Evolutionary conservation across 1,284 basidiomycete species (phyloP).

Genomic region (Fomitopsis palustris): DNA sequence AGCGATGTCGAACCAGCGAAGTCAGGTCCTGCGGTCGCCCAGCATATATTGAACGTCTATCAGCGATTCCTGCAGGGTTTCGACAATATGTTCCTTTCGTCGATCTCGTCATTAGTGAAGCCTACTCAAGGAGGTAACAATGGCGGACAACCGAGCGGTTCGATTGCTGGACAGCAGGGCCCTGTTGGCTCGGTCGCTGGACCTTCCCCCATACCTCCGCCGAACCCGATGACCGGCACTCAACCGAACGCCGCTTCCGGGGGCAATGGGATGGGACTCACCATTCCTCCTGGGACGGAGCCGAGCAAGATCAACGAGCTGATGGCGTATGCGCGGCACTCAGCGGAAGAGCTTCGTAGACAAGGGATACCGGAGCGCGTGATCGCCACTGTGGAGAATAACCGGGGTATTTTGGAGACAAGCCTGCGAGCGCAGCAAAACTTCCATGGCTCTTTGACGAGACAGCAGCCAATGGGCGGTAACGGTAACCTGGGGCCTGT

Average conservation of each 20-base stretch:
- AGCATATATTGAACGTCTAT: constrained; percentile 58
- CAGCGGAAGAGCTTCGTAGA: constrained; percentile 48
- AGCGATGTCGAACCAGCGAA: constrained; percentile 52
- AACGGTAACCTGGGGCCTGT: constrained; percentile 7
- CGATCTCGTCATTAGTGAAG: constrained; percentile 12
- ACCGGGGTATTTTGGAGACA: constrained; percentile 47
- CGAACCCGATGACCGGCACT: neutral
- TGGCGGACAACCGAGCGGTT: neutral
- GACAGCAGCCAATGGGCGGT: too few relatives aligned
- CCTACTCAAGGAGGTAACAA: constrained; percentile 2
- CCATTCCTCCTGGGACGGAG: constrained; percentile 10
- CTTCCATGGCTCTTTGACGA: constrained; percentile 31
- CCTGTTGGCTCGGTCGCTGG: neutral
- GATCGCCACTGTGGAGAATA: constrained; percentile 53
- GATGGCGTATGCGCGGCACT: constrained; percentile 39
- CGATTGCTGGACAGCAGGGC: neutral
- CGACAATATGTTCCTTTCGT: constrained; percentile 48
- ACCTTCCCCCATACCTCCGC: neutral
- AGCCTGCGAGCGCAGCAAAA: constrained; percentile 36
- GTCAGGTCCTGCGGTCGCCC: constrained; percentile 55
- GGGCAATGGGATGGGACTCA: constrained; percentile 1
- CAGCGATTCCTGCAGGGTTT: constrained; percentile 53
- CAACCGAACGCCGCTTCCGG: neutral
- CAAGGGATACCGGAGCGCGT: constrained; percentile 46
- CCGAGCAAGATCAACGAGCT: constrained; percentile 38